Evolutionary conservation across 2,329 filamentous ascomycete genomes (phyloP).

Genomic region (Colletotrichum phormii): DNA sequence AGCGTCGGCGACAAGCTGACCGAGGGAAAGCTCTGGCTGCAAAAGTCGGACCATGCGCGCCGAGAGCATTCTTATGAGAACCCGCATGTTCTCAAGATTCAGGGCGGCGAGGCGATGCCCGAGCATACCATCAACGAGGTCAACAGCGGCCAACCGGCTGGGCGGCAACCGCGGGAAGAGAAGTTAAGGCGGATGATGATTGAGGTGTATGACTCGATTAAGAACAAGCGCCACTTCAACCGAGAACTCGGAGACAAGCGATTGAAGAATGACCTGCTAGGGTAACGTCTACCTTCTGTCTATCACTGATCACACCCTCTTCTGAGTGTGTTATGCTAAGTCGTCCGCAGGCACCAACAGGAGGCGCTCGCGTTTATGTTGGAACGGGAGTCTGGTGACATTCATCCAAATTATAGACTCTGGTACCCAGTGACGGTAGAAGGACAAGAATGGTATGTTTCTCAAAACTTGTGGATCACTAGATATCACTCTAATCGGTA

Average conservation of each 20-base stretch:
- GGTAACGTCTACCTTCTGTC: slow-evolving; percentile 36
- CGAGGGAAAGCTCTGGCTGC: slow-evolving; percentile 47
- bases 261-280: slow-evolving; percentile 41
- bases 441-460: slow-evolving; percentile 43
- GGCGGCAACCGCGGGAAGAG: slow-evolving; percentile 9
- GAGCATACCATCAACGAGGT: background rate
- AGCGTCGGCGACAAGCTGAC: slow-evolving; percentile 45
- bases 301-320: background rate
- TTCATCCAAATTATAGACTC: slow-evolving; percentile 44
- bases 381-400: slow-evolving; percentile 50
- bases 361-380: slow-evolving; percentile 52
- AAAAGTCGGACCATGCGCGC: slow-evolving; percentile 44
- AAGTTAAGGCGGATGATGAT: slow-evolving; percentile 31
- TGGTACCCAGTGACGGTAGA: slow-evolving; percentile 45
- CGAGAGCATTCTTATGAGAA: slow-evolving; percentile 43
- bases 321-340: background rate
- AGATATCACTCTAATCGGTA: background rate
- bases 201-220: slow-evolving; percentile 38
- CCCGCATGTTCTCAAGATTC: slow-evolving; percentile 45
- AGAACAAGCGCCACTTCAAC: slow-evolving; percentile 38
- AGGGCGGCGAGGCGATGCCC: slow-evolving; percentile 33
- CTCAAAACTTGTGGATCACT: rapidly evolving
- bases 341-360: slow-evolving; percentile 49
- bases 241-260: slow-evolving; percentile 38
- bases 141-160: background rate